Evolutionary conservation across 2,329 filamentous ascomycete species (phyloP), one percentile per base, ranked within the genome.

Genomic region (Xylariaceae sp.): DNA sequence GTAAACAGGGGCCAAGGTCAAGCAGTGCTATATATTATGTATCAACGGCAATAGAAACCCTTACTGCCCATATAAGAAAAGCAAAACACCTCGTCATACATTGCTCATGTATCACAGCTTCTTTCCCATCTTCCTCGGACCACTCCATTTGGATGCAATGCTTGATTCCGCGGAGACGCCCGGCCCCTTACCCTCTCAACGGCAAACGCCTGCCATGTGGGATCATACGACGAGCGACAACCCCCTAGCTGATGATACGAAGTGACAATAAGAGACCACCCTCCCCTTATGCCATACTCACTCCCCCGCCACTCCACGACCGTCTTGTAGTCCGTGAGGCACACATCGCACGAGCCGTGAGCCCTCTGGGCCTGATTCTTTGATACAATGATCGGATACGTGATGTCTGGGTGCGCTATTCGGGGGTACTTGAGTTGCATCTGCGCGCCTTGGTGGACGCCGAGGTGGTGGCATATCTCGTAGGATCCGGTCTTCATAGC

Each of bases 261-360:
- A 18, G 24, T 38, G 28, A 38, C 17, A 16, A 19, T 15, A 4
- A 38, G 24, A n/a, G 15, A 32, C 37, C 37, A 38, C 30, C 16
- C 30, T n/a, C 37, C 15, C 26, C 8, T 26, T 26, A 31, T n/a
- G 16, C 26, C 22, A 38, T 19, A n/a, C n/a, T 32, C 9, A 4
- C 6, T 6, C 6, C 13, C 37, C 9, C 26, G 22, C 37, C 37
- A 31, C 13, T n/a, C 26, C 22, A 38, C 13, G 24, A 18, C 19
- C 9, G 37, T 32, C 37, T 31, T n/a, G 26, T 38, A 38, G 26
- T 38, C 37, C 11, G 37, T 38, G 17, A 38, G 37, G 37, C 37
- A 38, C 12, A 38, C 37, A 22, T 32, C 37, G 15, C 37, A 38
- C 11, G 37, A 38, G 4, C 37, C 37, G 4, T 38, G 26, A 3